phyloP scores from a whole-genome alignment of 78 protist species.

The Dictyostelium intermedium region DNA sequence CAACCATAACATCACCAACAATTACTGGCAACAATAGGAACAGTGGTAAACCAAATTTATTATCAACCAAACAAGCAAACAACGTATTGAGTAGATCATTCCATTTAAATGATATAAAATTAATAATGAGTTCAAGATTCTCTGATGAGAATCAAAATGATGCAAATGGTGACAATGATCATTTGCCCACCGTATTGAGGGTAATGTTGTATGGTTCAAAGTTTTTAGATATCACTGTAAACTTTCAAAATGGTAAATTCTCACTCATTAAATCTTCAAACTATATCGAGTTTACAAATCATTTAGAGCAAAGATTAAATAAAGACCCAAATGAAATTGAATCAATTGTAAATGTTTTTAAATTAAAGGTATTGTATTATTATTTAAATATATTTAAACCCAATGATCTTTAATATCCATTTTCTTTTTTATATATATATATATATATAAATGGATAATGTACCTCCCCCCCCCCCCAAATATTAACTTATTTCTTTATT shows the following conservation, averaged over 20 bases:
- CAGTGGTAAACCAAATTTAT: neutral
- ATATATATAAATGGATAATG: too few relatives aligned
- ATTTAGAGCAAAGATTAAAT: constrained; percentile 25
- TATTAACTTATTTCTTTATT: too few relatives aligned
- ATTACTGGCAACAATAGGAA: neutral
- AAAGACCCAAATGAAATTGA: constrained; percentile 13
- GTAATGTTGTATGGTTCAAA: constrained; percentile 48
- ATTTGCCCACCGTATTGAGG: constrained; percentile 23
- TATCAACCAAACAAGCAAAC: neutral
- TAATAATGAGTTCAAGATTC: constrained; percentile 16
- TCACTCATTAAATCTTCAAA: constrained; percentile 14
- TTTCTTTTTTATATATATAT: neutral
- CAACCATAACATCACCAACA: neutral
- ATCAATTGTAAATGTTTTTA: constrained; percentile 46
- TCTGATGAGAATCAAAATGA: neutral
- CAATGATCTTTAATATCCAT: too few relatives aligned
- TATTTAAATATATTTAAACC: too few relatives aligned
- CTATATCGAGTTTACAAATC: neutral
- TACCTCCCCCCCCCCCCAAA: too few relatives aligned
- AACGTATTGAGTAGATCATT: neutral
- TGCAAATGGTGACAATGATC: neutral
- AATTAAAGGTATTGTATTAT: constrained; percentile 9
- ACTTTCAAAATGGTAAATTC: constrained; percentile 55
- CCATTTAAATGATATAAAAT: constrained; percentile 39
- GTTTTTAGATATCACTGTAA: constrained; percentile 40